Percentiles rank a stretch among this genome's conserved stretches.
phyloP scores from a whole-genome alignment of 257 asterid genomes.

The Anisodus tanguticus region DNA sequence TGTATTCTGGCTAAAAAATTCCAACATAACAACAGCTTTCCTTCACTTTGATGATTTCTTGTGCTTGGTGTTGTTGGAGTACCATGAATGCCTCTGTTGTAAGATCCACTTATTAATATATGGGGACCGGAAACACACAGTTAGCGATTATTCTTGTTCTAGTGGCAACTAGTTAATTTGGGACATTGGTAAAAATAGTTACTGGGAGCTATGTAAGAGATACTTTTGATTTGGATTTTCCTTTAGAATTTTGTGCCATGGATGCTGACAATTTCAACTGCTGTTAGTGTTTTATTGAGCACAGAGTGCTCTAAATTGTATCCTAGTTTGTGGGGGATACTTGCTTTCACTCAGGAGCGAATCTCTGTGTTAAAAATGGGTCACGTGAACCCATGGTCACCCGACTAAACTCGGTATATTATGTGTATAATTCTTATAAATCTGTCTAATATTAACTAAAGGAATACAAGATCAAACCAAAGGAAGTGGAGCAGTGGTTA shows the following conservation, averaged over 20 bases:
- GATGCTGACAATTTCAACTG: not conserved
- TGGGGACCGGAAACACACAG: too few relatives aligned
- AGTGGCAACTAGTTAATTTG: not conserved
- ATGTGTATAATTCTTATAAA: too few relatives aligned
- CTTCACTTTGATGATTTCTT: not conserved
- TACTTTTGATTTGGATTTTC: not conserved
- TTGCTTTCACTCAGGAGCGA: too few relatives aligned
- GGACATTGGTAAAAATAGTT: not conserved
- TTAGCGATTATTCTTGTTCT: not conserved
- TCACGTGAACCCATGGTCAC: too few relatives aligned
- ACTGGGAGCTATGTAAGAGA: not conserved
- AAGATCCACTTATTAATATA: not conserved
- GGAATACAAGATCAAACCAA: too few relatives aligned
- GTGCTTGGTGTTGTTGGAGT: conserved; percentile 17
- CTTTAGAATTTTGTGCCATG: not conserved
- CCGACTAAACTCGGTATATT: too few relatives aligned
- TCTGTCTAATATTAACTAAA: too few relatives aligned
- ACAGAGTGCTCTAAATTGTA: not conserved
- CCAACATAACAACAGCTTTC: not conserved
- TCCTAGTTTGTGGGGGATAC: not conserved
- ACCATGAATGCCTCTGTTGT: conserved; percentile 17
- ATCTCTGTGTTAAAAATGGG: too few relatives aligned
- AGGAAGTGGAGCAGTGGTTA: too few relatives aligned
- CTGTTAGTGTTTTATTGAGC: not conserved
- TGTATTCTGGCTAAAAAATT: not conserved